Evolutionary conservation across 2,329 filamentous ascomycete species (phyloP), one percentile per base, ranked within the genome.

Genomic region (Alternaria infectoria): DNA sequence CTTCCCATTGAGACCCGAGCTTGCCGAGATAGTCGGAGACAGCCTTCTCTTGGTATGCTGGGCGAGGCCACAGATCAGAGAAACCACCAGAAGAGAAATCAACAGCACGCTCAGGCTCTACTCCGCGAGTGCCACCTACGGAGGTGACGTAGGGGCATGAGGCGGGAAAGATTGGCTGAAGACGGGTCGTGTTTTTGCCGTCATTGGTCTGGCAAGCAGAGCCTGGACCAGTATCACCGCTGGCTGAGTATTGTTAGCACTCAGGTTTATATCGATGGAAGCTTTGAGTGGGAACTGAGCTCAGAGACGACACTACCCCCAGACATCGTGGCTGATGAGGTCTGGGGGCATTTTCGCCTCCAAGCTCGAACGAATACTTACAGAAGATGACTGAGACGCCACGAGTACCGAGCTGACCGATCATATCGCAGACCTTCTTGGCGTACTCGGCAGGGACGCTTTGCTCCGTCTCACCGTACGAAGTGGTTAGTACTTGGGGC

Each of bases 81-180:
- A 85, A 85, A 6, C 80, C 83, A 11, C 83, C 83, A 4, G 80
- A 82, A 5, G 79, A 82, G 62, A 82, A 81, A 66, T 61, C 65
- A 25, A 81, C 72, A 7, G 78, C 80, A 23, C 65, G 54, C 61
- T 84, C 83, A 1, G 83, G 81, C 25, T 74, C 66, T 50, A 83
- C 69, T 21, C 75, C 71, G 13, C 70, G 66, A 0, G 83, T 84
- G 5, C 80, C 82, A 10, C 82, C 82, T 5, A 84, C 81, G 2
- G 81, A 74, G 4, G 83, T 85, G 13, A 85, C 80, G 66, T 82
- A 85, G 0, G 83, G 83, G 69, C 83, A 85, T 1, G 80, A 73
- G 17, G 81, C 82, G 1, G 83, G 83, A 72, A 85, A 84, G 17
- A 79, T 78, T 12, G 83, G 82, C 23, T 80, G 68, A 68, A 84